These are phyloP conservation scores for Phytopythium mirpurense DNA, from an alignment of 352 stramenopile species.

Conservation along the genomic window DNA sequence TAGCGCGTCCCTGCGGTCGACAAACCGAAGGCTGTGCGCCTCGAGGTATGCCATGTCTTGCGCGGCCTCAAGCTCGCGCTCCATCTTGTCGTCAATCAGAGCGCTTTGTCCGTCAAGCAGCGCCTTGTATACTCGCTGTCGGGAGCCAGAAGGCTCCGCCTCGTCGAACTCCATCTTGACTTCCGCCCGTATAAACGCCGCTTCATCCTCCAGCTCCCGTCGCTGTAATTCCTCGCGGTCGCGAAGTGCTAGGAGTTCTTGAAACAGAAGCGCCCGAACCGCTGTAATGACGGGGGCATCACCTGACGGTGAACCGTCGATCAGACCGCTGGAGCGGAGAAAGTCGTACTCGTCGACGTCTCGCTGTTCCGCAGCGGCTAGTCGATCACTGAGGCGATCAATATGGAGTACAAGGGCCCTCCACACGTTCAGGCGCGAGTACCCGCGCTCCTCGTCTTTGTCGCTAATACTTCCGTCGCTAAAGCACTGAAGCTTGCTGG, in stretches of 20 bases:
- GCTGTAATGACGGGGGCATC: background rate
- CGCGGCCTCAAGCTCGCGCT: slow-evolving; percentile 32
- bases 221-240: background rate
- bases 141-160: slow-evolving; percentile 9
- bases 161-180: slow-evolving; percentile 14
- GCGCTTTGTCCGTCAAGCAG: slow-evolving; percentile 39
- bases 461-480: slow-evolving; percentile 1
- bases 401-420: background rate
- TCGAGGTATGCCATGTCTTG: slow-evolving; percentile 29
- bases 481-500: slow-evolving; percentile 5
- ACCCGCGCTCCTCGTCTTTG: background rate
- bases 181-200: slow-evolving; percentile 6
- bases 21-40: slow-evolving; percentile 17
- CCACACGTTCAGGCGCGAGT: slow-evolving; percentile 5
- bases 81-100: slow-evolving; percentile 58
- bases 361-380: background rate
- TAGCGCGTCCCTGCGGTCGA: slow-evolving; percentile 14
- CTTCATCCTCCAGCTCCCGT: slow-evolving; percentile 9
- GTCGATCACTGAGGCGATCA: background rate
- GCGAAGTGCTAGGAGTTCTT: slow-evolving; percentile 4
- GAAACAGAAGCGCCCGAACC: slow-evolving; percentile 11
- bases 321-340: background rate
- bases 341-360: background rate
- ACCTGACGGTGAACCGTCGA: background rate
- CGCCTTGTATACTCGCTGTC: slow-evolving; percentile 31